Conservation (phyloP, 139 green algal species). For the Picochlorum sp. region DNA sequence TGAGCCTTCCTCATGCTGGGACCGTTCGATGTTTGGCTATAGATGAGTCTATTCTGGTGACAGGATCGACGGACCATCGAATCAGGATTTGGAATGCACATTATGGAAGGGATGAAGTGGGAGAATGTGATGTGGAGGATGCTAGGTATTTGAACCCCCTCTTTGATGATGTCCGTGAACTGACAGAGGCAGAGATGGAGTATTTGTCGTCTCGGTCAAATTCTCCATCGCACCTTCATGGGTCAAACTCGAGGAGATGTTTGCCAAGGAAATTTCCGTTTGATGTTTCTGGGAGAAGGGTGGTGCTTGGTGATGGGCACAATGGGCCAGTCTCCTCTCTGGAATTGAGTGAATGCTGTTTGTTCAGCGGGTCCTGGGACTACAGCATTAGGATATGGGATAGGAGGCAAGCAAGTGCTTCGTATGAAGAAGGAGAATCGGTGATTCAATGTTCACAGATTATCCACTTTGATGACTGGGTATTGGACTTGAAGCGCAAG, state of each 20-base stretch:
- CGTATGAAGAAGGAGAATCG: no score
- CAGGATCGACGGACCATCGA: background rate
- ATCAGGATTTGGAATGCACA: background rate
- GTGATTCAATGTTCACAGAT: constrained; percentile 17
- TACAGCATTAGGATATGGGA: constrained; percentile 43
- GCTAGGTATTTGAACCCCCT: no score
- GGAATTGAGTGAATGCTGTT: constrained; percentile 13
- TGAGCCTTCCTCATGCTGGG: background rate
- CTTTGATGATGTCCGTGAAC: no score
- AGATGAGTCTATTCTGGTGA: background rate
- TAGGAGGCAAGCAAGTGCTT: background rate
- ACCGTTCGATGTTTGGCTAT: constrained; percentile 1
- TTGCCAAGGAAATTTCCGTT: no score
- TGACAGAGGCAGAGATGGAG: no score
- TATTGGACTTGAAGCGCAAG: constrained; percentile 22
- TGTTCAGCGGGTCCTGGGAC: constrained; percentile 38
- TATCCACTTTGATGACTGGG: constrained; percentile 52
- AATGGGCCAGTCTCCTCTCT: constrained; percentile 46
- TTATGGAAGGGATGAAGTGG: background rate
- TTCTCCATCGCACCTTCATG: no score
- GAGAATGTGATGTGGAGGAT: background rate
- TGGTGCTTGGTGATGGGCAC: constrained; percentile 33
- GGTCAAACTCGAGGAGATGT: no score
- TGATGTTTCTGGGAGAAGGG: background rate
- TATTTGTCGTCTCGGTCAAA: no score